Evolutionary conservation across 495 filamentous ascomycete genomes (phyloP), one percentile per base, ranked within the genome.

Genomic region (Hypoxylon lienhwacheense): DNA sequence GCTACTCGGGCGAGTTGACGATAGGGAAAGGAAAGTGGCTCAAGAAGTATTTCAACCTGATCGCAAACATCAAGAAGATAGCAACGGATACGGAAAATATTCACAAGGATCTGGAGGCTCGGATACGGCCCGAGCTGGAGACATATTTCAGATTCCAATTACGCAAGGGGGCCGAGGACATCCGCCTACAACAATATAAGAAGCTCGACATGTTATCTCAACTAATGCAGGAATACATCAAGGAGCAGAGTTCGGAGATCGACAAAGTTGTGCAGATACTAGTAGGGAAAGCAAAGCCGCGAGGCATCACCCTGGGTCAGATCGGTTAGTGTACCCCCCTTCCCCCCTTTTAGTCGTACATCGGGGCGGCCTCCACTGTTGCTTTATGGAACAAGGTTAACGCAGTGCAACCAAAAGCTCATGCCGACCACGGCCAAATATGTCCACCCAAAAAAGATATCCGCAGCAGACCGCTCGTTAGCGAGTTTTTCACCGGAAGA

Each of bases 81-180:
- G 40, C 40, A 2, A 43, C 40, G 10, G 24, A 43, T 12, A 43
- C 40, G 24, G 40, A 43, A 29, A 15, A 43, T 5, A 25, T 43
- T 15, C 40, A 43, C 8, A 11, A 43, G 15, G 22, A n/a, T 15
- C 40, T 43, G 7, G 12, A 14, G 15, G 7, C 7, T 2, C 40
- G 16, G 11, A 43, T 43, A 28, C 24, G 40, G 12, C 22, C 40
- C 7, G 40, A 43, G 1, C 4, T 43, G 15, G 40, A 43, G 3
- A 43, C 40, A 5, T 43, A 43, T 16, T 43, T 43, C 14, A 22
- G 40, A 19, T 43, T 43, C 15, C 40, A 43, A 17, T 25, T 43
- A 1, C 40, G 22, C 7, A 29, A 1, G 0, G 40, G 40, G 7
- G 40, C 40, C 15, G 40, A 43, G 15, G 6, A 12, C 0, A 43